Evolutionary conservation across 495 filamentous ascomycete species (phyloP).

Genomic region (Neurospora cerealis): DNA sequence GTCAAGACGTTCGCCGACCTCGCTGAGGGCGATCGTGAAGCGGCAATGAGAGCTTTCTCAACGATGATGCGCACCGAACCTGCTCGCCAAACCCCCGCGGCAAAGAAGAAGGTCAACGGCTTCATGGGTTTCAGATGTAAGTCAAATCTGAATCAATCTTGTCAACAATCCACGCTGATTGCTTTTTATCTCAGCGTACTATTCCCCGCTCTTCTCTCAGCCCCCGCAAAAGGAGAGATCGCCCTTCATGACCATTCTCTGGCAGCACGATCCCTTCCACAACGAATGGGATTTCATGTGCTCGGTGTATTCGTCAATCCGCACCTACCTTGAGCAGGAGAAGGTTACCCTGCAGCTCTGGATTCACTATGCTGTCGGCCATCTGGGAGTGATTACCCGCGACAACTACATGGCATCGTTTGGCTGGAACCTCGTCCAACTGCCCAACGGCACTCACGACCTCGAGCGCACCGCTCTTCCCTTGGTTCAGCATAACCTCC

Average conservation of each 20-base stretch:
- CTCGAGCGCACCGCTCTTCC: slow-evolving; percentile 7
- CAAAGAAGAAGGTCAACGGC: slow-evolving; percentile 13
- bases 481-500: slow-evolving; percentile 3
- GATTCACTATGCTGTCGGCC: slow-evolving; percentile 13
- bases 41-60: not conserved
- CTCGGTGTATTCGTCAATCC: slow-evolving; percentile 16
- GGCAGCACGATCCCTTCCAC: slow-evolving; percentile 15
- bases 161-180: not conserved
- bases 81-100: not conserved
- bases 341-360: slow-evolving; percentile 12
- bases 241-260: slow-evolving; percentile 14
- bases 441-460: slow-evolving; percentile 10
- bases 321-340: slow-evolving; percentile 8
- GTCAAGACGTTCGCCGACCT: slow-evolving; percentile 1
- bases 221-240: slow-evolving; percentile 10
- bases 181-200: slow-evolving; percentile 3
- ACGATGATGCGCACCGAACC: not conserved
- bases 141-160: not conserved
- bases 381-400: slow-evolving; percentile 13
- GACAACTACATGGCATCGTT: slow-evolving; percentile 13
- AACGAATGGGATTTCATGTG: slow-evolving; percentile 22
- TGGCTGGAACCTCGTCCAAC: slow-evolving; percentile 12
- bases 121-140: slow-evolving; percentile 11
- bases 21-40: not conserved
- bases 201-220: slow-evolving; percentile 9